phyloP scores from a whole-genome alignment of 352 stramenopile species.

The Thraustotheca clavata region DNA sequence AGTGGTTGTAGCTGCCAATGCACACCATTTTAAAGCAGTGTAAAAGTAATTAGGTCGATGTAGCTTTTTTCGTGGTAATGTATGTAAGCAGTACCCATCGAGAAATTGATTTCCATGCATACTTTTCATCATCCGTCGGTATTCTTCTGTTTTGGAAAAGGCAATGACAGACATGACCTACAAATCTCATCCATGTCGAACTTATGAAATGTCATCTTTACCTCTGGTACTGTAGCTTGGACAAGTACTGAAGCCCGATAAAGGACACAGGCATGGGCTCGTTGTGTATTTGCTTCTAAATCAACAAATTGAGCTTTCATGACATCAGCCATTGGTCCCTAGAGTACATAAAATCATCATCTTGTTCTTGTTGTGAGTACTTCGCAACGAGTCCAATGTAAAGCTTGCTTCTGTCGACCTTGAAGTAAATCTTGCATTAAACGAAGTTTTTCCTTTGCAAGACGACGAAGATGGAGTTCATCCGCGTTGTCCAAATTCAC shows the following conservation, averaged over 20 bases:
- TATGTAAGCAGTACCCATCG: conserved; percentile 11
- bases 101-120: conserved; percentile 15
- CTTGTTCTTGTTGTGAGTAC: conserved; percentile 1
- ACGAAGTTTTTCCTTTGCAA: conserved; percentile 62
- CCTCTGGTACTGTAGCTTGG: conserved; percentile 51
- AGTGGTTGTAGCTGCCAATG: conserved; percentile 34
- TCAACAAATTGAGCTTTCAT: conserved; percentile 38
- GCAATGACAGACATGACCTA: conserved; percentile 37
- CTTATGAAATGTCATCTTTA: conserved; percentile 33
- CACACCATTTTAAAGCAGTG: conserved; percentile 68
- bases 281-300: conserved; percentile 49
- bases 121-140: conserved; percentile 6
- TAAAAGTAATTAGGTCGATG: conserved; percentile 28
- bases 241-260: conserved; percentile 58
- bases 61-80: conserved; percentile 8
- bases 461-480: conserved; percentile 60
- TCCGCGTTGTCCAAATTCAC: conserved; percentile 61
- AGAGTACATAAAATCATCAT: not conserved
- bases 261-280: conserved; percentile 38
- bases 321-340: conserved; percentile 29
- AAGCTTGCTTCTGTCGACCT: conserved; percentile 71
- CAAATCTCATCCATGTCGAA: not conserved
- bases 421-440: conserved; percentile 73
- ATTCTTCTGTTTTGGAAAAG: conserved; percentile 15
- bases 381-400: conserved; percentile 23